phyloP scores from a whole-genome alignment of 2,329 filamentous ascomycete genomes.

The Elsinoe arachidis region DNA sequence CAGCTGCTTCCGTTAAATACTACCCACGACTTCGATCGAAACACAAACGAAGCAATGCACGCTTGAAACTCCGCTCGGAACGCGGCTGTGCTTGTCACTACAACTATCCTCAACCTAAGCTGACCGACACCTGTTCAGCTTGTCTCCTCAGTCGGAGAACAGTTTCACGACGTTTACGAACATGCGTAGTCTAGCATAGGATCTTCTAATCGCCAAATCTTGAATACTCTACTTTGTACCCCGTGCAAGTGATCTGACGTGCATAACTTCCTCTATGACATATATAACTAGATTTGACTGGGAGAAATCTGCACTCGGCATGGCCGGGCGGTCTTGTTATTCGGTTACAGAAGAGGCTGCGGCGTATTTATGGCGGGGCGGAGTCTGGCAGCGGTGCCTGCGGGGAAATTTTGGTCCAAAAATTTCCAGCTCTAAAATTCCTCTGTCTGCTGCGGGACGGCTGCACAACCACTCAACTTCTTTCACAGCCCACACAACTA shows the following conservation, averaged over 20 bases:
- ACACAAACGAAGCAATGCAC: too few species aligned
- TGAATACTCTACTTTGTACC: neutral
- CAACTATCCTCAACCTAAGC: neutral
- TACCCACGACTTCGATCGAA: neutral
- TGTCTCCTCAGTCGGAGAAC: too few species aligned
- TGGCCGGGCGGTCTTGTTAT: neutral
- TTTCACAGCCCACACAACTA: slow-evolving; percentile 19
- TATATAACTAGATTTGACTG: too few species aligned
- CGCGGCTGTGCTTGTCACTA: neutral
- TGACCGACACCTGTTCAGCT: neutral
- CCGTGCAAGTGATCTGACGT: too few species aligned
- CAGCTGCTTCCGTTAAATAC: slow-evolving; percentile 7
- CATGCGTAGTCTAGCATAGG: neutral
- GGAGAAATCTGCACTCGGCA: too few species aligned
- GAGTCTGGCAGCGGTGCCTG: neutral
- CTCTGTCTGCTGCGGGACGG: neutral
- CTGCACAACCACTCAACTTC: neutral
- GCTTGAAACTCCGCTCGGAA: too few species aligned
- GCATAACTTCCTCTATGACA: too few species aligned
- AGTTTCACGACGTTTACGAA: neutral
- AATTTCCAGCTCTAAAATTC: slow-evolving; percentile 5
- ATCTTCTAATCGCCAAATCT: neutral
- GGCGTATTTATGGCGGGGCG: neutral
- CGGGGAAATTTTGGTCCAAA: neutral
- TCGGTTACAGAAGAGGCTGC: neutral